Conservation (phyloP, 495 filamentous ascomycete genomes). For the Talaromyces stipitatus region DNA sequence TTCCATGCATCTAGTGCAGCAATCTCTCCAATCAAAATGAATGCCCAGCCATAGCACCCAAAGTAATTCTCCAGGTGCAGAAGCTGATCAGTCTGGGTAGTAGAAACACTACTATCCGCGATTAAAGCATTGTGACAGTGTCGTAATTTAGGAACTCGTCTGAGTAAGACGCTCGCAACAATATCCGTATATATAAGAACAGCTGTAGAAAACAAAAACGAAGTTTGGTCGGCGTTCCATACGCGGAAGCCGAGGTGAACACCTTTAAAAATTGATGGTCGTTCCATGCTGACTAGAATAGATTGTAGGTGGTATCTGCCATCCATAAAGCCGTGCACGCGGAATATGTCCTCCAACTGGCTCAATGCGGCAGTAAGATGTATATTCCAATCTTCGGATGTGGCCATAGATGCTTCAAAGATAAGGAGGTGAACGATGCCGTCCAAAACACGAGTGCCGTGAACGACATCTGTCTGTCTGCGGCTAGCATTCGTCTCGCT, state of each 20-base stretch:
- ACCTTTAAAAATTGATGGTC: not conserved
- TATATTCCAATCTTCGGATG: not conserved
- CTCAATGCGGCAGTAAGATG: not conserved
- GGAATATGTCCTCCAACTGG: not conserved
- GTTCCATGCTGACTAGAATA: not conserved
- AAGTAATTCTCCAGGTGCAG: not conserved
- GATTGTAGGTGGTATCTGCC: not conserved
- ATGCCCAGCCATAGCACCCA: slow-evolving; percentile 1
- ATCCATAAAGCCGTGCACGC: not conserved
- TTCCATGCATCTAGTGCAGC: not conserved
- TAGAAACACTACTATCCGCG: not conserved
- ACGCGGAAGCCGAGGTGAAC: not conserved
- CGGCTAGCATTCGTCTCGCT: not conserved
- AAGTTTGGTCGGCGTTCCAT: not conserved
- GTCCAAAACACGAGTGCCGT: not conserved
- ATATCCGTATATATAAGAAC: not conserved
- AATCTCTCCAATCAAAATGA: not conserved
- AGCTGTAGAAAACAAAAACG: not conserved
- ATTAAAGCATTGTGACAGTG: not conserved
- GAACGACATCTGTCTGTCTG: not conserved
- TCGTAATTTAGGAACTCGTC: not conserved
- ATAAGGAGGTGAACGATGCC: not conserved
- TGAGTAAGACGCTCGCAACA: not conserved
- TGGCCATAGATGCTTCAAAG: not conserved
- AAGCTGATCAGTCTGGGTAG: not conserved